phyloP scores from a whole-genome alignment of 2,329 filamentous ascomycete genomes.

The Ophiocordyceps australis region DNA sequence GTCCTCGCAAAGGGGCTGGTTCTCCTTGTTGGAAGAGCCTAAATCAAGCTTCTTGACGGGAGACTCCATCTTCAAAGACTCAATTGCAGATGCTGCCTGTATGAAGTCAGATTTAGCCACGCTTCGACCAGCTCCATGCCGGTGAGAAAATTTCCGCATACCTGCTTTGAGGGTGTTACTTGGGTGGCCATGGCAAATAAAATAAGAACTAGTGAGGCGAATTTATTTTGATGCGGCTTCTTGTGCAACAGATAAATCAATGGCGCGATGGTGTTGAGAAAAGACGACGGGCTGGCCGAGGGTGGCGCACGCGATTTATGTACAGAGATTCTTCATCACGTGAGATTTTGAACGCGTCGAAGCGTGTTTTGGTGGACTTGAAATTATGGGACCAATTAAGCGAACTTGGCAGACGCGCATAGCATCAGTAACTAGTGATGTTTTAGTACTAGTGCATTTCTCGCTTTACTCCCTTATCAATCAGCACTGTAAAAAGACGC shows the following conservation, averaged over 20 bases:
- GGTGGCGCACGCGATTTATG: constrained; percentile 10
- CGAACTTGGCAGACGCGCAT: constrained; percentile 4
- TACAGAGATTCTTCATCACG: constrained; percentile 17
- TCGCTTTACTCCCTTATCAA: too few species aligned
- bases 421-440: too few species aligned
- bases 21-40: constrained; percentile 61
- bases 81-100: constrained; percentile 73
- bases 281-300: constrained; percentile 4
- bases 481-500: too few species aligned
- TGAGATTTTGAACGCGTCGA: constrained; percentile 16
- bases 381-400: constrained; percentile 11
- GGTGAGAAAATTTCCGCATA: too few species aligned
- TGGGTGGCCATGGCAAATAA: constrained; percentile 52
- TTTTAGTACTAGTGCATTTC: too few species aligned
- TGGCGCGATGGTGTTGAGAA: constrained; percentile 12
- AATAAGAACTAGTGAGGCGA: constrained; percentile 4
- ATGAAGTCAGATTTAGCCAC: too few species aligned
- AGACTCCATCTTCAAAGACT: constrained; percentile 83
- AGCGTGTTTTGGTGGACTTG: constrained; percentile 11
- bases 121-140: too few species aligned
- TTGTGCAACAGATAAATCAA: constrained; percentile 5
- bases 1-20: constrained; percentile 36
- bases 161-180: constrained; percentile 43
- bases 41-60: constrained; percentile 84
- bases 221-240: constrained; percentile 5